Conservation (phyloP, 306 rosid genomes). For the Sicyos edulis region DNA sequence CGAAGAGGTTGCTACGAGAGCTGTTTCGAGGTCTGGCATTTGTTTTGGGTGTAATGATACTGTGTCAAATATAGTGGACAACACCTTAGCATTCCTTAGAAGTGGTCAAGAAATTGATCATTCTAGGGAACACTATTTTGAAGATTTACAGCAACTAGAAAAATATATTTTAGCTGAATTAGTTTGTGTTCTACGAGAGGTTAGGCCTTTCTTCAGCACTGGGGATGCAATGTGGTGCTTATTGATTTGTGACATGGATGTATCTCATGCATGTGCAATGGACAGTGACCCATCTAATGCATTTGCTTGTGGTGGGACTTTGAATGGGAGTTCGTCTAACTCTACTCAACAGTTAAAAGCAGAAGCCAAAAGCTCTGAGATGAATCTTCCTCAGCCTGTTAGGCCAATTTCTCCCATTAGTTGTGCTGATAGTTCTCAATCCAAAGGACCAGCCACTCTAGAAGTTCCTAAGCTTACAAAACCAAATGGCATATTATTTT, state of each 20-base stretch:
- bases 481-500: constrained; percentile 34
- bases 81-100: constrained; percentile 60
- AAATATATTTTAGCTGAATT: constrained; percentile 78
- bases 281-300: constrained; percentile 44
- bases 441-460: constrained; percentile 33
- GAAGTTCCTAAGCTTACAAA: constrained; percentile 33
- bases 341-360: constrained; percentile 38
- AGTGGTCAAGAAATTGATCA: constrained; percentile 72
- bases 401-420: constrained; percentile 33
- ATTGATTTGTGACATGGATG: constrained; percentile 76
- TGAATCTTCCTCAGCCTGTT: constrained; percentile 48
- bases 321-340: constrained; percentile 38
- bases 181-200: constrained; percentile 83
- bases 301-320: constrained; percentile 38
- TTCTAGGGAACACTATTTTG: constrained; percentile 65
- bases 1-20: constrained; percentile 68
- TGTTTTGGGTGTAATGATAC: constrained; percentile 84
- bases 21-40: constrained; percentile 70
- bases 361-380: constrained; percentile 44
- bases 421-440: constrained; percentile 41
- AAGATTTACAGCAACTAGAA: constrained; percentile 73
- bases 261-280: constrained; percentile 85
- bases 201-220: constrained; percentile 73
- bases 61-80: constrained; percentile 73
- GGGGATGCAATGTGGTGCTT: constrained; percentile 98